These are phyloP conservation scores for Monascus purpureus DNA, from an alignment of 495 filamentous ascomycete species.

Conservation along the genomic window DNA sequence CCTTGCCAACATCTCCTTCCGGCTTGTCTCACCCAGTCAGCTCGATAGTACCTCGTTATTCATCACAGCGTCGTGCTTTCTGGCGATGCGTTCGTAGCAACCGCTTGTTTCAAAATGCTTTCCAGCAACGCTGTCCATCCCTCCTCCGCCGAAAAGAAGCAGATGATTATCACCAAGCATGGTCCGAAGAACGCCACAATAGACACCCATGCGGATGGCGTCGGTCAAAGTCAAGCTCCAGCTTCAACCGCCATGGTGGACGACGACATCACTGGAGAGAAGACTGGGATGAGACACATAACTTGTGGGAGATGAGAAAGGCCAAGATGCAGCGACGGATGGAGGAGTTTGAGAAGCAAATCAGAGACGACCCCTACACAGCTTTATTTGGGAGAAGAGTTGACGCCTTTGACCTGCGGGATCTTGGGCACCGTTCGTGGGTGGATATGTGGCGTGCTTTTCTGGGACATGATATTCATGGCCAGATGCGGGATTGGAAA, in stretches of 20 bases:
- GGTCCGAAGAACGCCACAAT: constrained; percentile 1
- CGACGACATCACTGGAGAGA: constrained; percentile 5
- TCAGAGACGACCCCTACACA: constrained; percentile 26
- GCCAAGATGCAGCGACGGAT: constrained; percentile 12
- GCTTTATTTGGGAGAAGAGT: constrained; percentile 28
- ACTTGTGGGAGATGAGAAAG: constrained; percentile 3
- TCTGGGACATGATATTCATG: constrained; percentile 7
- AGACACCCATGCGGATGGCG: constrained; percentile 5
- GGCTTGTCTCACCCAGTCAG: not conserved
- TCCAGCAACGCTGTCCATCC: constrained; percentile 5
- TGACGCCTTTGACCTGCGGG: constrained; percentile 8
- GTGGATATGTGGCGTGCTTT: constrained; percentile 16
- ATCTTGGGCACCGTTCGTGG: constrained; percentile 9
- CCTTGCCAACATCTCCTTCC: too few species aligned
- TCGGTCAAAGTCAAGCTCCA: constrained; percentile 4
- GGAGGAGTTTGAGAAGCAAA: constrained; percentile 18
- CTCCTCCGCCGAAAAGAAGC: constrained; percentile 3
- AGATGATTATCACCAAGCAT: constrained; percentile 3
- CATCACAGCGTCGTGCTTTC: not conserved
- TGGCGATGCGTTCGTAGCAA: not conserved
- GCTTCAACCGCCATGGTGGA: constrained; percentile 4
- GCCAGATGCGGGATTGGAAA: too few species aligned
- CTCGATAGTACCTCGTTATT: not conserved
- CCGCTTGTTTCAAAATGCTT: too few species aligned
- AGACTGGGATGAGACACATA: not conserved